A percentile compares a stretch with the other conserved stretches of the same genome.
phyloP scores from a whole-genome alignment of 208 protist genomes.

The Crithidia sp. region DNA sequence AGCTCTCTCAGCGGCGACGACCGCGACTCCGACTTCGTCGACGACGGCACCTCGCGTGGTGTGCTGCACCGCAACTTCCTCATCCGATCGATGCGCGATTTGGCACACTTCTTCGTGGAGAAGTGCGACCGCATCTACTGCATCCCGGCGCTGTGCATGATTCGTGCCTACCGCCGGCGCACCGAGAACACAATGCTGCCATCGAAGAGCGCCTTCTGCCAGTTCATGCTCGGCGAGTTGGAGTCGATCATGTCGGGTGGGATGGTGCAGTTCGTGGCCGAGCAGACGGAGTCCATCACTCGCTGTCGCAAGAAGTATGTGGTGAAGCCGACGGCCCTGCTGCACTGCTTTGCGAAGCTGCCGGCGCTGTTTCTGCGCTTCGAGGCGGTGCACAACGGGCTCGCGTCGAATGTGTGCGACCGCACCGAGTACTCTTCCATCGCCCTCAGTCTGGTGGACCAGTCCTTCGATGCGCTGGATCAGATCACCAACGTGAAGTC shows the following conservation, averaged over 20 bases:
- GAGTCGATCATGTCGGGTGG: slow-evolving; percentile 59
- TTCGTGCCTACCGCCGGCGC: slow-evolving; percentile 59
- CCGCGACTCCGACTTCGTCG: slow-evolving; percentile 21
- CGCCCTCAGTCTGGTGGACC: slow-evolving; percentile 74
- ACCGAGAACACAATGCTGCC: slow-evolving; percentile 31
- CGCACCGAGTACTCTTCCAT: slow-evolving; percentile 79
- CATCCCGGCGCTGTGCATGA: slow-evolving; percentile 79
- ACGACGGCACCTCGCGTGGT: slow-evolving; percentile 11
- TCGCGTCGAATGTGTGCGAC: slow-evolving; percentile 62
- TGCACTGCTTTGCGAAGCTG: slow-evolving; percentile 84
- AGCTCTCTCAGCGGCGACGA: slow-evolving; percentile 26
- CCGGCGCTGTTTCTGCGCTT: slow-evolving; percentile 75
- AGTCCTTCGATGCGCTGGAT: slow-evolving; percentile 84
- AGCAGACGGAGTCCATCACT: slow-evolving; percentile 88
- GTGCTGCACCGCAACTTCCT: slow-evolving; percentile 55
- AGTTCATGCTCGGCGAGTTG: slow-evolving; percentile 60
- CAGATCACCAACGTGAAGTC: slow-evolving; percentile 68
- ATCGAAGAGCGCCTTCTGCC: slow-evolving; percentile 71
- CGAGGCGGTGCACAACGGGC: slow-evolving; percentile 74
- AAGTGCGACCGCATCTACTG: slow-evolving; percentile 87
- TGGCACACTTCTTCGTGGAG: slow-evolving; percentile 64
- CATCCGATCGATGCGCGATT: slow-evolving; percentile 45
- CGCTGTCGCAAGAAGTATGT: slow-evolving; percentile 65
- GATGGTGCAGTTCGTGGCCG: slow-evolving; percentile 75
- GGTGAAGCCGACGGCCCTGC: slow-evolving; percentile 73